These are phyloP conservation scores for Gossypium thurberi DNA, from an alignment of 345 rosid species.

Conservation along the genomic window DNA sequence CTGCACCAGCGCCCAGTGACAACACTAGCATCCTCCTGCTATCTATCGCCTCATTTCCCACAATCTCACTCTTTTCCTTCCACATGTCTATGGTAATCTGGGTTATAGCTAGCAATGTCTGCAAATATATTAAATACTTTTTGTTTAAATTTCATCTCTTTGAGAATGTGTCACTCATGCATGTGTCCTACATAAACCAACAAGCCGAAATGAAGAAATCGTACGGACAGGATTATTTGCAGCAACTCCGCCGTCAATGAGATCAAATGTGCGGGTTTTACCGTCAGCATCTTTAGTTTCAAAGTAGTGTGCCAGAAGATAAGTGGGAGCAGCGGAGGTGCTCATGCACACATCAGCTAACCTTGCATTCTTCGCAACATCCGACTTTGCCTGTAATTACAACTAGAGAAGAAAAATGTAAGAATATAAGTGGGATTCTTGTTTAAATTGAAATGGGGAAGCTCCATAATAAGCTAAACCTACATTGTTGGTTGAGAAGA, in stretches of 20 bases:
- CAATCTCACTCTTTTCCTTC: slow-evolving; percentile 17
- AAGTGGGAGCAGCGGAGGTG: slow-evolving; percentile 58
- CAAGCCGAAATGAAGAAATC: background rate
- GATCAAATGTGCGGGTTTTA: background rate
- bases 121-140: background rate
- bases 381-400: slow-evolving; percentile 12
- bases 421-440: background rate
- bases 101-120: slow-evolving; percentile 50
- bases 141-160: too few relatives aligned
- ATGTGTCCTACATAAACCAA: too few relatives aligned
- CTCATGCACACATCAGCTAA: slow-evolving; percentile 47
- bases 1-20: slow-evolving; percentile 32
- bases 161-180: too few relatives aligned
- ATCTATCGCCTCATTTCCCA: slow-evolving; percentile 29
- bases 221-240: background rate
- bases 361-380: slow-evolving; percentile 29
- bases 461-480: background rate
- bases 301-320: slow-evolving; percentile 40
- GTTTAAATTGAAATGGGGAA: background rate
- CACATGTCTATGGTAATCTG: slow-evolving; percentile 46
- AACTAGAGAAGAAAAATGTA: too few relatives aligned
- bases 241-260: slow-evolving; percentile 4
- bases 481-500: slow-evolving; percentile 42
- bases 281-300: slow-evolving; percentile 13
- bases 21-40: slow-evolving; percentile 27